Evolutionary conservation across 306 rosid species (phyloP), one percentile per base, ranked within the genome.

Genomic region (Dryas octopetala): DNA sequence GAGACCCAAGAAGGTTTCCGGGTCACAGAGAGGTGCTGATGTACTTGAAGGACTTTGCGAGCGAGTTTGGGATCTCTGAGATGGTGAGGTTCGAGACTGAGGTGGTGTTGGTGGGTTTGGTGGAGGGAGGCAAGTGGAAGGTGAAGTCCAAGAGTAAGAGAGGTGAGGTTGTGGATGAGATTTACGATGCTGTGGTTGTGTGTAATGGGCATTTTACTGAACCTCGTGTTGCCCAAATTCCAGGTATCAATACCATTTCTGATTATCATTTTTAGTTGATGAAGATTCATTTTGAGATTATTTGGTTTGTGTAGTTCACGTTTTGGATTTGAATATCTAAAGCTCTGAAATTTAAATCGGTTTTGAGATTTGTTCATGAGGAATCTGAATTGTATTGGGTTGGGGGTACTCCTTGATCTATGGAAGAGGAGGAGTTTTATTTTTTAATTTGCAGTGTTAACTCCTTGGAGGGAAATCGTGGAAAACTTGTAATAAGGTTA

Each of bases 1-100:
- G 87, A 61, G 88, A 86, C 61, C 81, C 73, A 51, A 76, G 88
- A 77, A 83, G 86, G 75, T 86, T 83, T 62, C 90, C 90, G n/a
- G 78, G 90, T 70, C 88, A 86, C 48, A 45, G 73, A 16, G 90
- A 86, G 85, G 84, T 86, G 69, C 40, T 81, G 75, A 51, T 62
- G 84, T 84, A 84, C 77, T 67, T 86, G 71, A 67, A 79, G 61
- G 88, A 86, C 17, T 86, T 86, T 28, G 70, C 83, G 1, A n/a
- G 66, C 15, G 88, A 76, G 57, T 86, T 84, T 73, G 74, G 78
- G 67, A 46, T 86, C n/a, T 64, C 32, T 68, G 62, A 76, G 62
- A 46, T 60, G 53, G 81, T 86, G 79, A 79, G 81, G 58, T 81
- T 84, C 58, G 69, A 82, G 58, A 80, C 79, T 38, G 88, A 79